These are phyloP conservation scores for Acanthamoeba royreba DNA, from an alignment of 208 protist genomes.

Conservation along the genomic window DNA sequence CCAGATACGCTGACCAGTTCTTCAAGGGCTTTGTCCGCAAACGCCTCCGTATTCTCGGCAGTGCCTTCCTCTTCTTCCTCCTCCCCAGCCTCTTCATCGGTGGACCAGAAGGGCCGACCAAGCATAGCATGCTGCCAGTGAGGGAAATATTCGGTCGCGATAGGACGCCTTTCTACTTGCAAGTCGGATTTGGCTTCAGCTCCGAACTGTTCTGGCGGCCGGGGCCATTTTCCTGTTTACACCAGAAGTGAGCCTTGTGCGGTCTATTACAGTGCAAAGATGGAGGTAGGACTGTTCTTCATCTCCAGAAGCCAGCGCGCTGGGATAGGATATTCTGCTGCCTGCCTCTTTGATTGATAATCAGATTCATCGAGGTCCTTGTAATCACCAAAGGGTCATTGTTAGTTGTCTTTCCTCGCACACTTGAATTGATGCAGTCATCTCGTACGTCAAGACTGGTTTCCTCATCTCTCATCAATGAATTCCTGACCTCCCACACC, in stretches of 20 bases:
- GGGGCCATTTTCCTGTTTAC: neutral
- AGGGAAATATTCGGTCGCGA: neutral
- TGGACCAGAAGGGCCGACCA: neutral
- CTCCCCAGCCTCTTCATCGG: neutral
- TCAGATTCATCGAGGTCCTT: neutral
- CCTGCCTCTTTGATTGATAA: neutral
- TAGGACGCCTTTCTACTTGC: neutral
- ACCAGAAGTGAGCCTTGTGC: neutral
- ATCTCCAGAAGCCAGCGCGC: neutral
- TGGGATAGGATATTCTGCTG: neutral
- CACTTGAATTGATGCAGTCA: too few relatives aligned
- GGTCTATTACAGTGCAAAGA: neutral
- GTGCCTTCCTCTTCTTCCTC: neutral
- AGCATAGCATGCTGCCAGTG: neutral
- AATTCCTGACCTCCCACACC: neutral
- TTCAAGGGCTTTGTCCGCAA: too few relatives aligned
- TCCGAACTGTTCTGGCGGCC: neutral
- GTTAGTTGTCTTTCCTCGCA: neutral
- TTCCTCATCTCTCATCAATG: neutral
- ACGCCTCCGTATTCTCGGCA: neutral
- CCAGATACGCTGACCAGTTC: too few relatives aligned
- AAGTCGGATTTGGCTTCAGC: neutral
- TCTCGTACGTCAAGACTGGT: too few relatives aligned
- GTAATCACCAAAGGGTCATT: neutral
- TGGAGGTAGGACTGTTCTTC: neutral